Conservation (phyloP, 306 rosid genomes). For the Adenanthera pavonina region DNA sequence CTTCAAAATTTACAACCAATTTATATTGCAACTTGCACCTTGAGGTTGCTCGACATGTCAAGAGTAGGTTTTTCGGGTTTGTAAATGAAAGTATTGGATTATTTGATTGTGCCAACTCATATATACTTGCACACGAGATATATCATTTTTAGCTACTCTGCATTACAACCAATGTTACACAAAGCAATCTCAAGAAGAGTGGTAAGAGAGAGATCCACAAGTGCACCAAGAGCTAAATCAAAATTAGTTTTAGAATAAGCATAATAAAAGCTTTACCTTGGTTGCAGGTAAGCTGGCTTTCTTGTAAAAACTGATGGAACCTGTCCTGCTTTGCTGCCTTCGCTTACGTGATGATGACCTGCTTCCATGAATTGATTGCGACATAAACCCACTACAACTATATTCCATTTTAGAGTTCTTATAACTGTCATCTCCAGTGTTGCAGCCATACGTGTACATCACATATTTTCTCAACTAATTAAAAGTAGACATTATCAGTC, state of each 20-base stretch:
- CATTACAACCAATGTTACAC: neutral
- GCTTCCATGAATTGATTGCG: constrained; percentile 49
- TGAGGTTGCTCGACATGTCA: neutral
- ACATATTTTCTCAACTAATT: constrained; percentile 95
- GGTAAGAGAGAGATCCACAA: neutral
- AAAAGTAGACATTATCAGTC: constrained; percentile 36
- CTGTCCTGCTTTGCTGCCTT: constrained; percentile 50
- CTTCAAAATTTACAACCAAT: neutral
- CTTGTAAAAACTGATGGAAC: constrained; percentile 48
- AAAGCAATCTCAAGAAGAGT: neutral
- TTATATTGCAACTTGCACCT: neutral
- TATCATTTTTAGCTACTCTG: neutral
- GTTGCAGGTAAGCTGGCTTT: constrained; percentile 50
- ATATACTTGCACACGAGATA: neutral
- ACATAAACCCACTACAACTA: constrained; percentile 54
- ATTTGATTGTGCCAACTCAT: neutral
- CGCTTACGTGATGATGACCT: constrained; percentile 56
- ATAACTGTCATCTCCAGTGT: constrained; percentile 49
- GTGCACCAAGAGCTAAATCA: neutral
- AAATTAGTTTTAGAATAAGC: constrained; percentile 22
- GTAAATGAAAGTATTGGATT: neutral
- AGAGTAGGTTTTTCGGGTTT: neutral
- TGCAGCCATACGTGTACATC: constrained; percentile 74
- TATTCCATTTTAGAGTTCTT: constrained; percentile 42
- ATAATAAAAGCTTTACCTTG: constrained; percentile 54